Percentiles rank a stretch among this genome's conserved stretches.
phyloP scores from a whole-genome alignment of 371 early-diverging fungal genomes.

The Quaeritorhiza haematococci region DNA sequence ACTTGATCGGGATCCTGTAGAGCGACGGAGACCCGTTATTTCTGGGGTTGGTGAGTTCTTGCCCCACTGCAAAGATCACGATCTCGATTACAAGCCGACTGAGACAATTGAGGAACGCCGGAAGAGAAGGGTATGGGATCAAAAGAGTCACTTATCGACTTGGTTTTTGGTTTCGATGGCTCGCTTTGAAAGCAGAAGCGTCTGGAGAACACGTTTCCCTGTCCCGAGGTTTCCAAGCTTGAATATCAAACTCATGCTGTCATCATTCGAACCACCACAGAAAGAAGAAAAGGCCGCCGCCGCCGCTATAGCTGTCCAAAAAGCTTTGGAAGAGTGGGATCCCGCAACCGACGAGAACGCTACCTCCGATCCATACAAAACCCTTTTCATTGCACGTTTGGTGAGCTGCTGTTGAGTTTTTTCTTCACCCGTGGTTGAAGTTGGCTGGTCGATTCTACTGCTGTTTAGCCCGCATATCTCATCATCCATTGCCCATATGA shows the following conservation, averaged over 20 bases:
- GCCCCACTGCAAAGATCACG: constrained; percentile 56
- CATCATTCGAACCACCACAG: neutral
- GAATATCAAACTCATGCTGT: neutral
- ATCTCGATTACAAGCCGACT: constrained; percentile 69
- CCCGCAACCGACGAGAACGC: constrained; percentile 25
- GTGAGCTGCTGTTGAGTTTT: constrained; percentile 31
- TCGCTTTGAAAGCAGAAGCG: neutral
- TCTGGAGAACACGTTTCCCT: neutral
- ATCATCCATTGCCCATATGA: no score
- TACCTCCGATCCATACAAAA: constrained; percentile 84
- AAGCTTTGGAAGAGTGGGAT: constrained; percentile 52
- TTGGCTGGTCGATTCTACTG: neutral
- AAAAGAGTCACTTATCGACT: no score
- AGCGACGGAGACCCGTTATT: constrained; percentile 56
- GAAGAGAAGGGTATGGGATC: constrained; percentile 71
- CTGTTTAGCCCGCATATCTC: neutral
- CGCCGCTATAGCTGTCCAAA: constrained; percentile 53
- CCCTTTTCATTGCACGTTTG: constrained; percentile 83
- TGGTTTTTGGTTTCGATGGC: neutral
- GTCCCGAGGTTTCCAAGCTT: neutral
- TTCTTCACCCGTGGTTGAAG: neutral
- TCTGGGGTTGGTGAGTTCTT: constrained; percentile 65
- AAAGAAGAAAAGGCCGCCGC: constrained; percentile 38
- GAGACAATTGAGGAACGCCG: constrained; percentile 64
- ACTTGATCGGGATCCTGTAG: constrained; percentile 66